Conservation (phyloP, 805 yeast species). For the Saturnispora ahearnii region DNA sequence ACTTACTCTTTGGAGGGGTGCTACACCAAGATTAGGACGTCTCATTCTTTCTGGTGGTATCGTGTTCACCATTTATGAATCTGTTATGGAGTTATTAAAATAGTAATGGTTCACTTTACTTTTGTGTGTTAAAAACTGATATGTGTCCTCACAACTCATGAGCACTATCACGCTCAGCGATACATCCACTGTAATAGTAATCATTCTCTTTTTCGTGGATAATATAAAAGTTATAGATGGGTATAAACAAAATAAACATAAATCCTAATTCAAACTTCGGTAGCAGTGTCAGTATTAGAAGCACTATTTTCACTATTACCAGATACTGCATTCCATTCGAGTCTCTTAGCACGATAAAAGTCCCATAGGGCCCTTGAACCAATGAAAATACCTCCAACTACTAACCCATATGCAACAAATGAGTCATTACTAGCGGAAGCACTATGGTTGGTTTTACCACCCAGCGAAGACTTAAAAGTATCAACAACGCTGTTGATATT, state of each 20-base stretch:
- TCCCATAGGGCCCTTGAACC: slow-evolving; percentile 60
- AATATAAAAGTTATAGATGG: neutral
- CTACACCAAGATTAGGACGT: slow-evolving; percentile 93
- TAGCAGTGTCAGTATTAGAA: neutral
- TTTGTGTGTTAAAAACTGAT: neutral
- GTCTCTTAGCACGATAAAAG: slow-evolving; percentile 64
- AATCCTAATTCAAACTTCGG: neutral
- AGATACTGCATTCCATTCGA: slow-evolving; percentile 37
- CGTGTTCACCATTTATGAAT: slow-evolving; percentile 92
- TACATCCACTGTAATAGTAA: neutral
- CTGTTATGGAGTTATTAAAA: slow-evolving; percentile 57
- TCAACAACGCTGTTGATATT: slow-evolving; percentile 23
- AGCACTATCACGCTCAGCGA: neutral
- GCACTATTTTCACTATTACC: neutral
- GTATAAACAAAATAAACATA: slow-evolving; percentile 3
- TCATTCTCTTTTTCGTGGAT: neutral
- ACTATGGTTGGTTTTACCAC: slow-evolving; percentile 6
- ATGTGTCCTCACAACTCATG: neutral
- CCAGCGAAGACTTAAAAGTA: slow-evolving; percentile 20
- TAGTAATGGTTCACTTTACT: slow-evolving; percentile 14
- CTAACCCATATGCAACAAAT: slow-evolving; percentile 51
- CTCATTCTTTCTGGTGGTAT: slow-evolving; percentile 92
- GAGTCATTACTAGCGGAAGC: slow-evolving; percentile 28
- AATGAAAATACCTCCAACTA: slow-evolving; percentile 60
- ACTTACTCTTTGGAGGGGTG: slow-evolving; percentile 93